These are phyloP conservation scores for Rhododendron williamsianum DNA, from an alignment of 148 eudicot species.

Conservation along the genomic window DNA sequence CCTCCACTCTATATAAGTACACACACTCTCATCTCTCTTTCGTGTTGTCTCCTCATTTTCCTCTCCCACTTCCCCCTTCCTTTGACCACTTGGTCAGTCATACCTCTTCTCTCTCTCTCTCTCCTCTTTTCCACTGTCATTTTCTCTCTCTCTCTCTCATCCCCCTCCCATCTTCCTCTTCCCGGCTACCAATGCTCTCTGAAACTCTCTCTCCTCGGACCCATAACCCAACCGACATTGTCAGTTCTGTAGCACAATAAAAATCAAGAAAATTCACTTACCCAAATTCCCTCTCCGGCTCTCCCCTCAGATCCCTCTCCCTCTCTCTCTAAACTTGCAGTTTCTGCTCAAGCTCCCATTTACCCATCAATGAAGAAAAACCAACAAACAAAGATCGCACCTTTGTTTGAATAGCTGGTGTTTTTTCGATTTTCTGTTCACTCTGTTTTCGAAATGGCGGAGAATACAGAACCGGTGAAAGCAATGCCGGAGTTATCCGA, in stretches of 20 bases:
- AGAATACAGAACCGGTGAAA: constrained; percentile 36
- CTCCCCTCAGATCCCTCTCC: constrained; percentile 6
- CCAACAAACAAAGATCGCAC: not conserved
- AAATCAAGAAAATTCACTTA: not conserved
- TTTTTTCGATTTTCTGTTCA: not conserved
- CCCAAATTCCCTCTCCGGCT: not conserved
- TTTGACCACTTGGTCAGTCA: constrained; percentile 13
- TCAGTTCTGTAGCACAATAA: constrained; percentile 7
- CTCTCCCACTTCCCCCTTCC: not conserved
- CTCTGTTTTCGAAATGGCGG: constrained; percentile 28
- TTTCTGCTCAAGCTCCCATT: not conserved
- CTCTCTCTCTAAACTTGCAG: not conserved
- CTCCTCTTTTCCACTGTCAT: not conserved
- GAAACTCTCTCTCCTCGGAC: not conserved
- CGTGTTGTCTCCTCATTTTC: constrained; percentile 3
- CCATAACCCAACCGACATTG: constrained; percentile 7
- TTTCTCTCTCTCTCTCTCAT: not conserved
- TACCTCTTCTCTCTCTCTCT: not conserved
- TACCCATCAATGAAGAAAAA: not conserved
- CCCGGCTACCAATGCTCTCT: constrained; percentile 4
- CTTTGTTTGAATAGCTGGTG: not conserved
- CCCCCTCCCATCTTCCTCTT: not conserved
- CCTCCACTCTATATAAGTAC: constrained; percentile 11
- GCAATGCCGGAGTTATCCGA: constrained; percentile 60
- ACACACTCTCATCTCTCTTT: constrained; percentile 6